A percentile compares a stretch with the other conserved stretches of the same genome.
Conservation (phyloP, 495 filamentous ascomycete genomes). For the Aspergillus cavernicola region DNA sequence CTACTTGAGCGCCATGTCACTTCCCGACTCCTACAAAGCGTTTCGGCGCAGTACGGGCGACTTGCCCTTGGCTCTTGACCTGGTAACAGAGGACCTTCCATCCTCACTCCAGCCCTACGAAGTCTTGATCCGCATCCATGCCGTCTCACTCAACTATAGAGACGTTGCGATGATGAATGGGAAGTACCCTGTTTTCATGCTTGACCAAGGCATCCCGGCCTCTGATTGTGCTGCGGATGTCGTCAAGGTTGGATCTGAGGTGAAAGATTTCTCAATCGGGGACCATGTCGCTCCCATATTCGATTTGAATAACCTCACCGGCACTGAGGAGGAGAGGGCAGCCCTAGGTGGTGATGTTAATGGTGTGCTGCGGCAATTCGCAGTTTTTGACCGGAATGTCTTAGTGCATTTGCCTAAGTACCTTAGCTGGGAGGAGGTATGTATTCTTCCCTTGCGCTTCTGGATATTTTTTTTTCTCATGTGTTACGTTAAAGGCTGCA, state of each 20-base stretch:
- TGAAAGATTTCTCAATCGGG: neutral
- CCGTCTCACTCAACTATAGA: constrained; percentile 1
- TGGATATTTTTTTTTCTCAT: no score
- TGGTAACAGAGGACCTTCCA: neutral
- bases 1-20: neutral
- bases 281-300: neutral
- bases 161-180: neutral
- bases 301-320: neutral
- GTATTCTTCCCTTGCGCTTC: no score
- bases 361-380: neutral
- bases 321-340: neutral
- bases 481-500: neutral
- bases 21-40: neutral
- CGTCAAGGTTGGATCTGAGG: neutral
- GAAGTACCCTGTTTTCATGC: neutral
- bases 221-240: neutral
- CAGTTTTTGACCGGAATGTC: neutral
- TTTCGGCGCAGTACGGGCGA: neutral
- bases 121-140: constrained; percentile 1
- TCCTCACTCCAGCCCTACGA: neutral
- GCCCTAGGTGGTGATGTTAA: neutral
- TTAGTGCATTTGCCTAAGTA: neutral
- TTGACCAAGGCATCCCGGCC: neutral
- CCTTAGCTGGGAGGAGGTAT: neutral
- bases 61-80: neutral